Evolutionary conservation across 2,329 filamentous ascomycete species (phyloP).

Genomic region (Diaporthe ampelina): DNA sequence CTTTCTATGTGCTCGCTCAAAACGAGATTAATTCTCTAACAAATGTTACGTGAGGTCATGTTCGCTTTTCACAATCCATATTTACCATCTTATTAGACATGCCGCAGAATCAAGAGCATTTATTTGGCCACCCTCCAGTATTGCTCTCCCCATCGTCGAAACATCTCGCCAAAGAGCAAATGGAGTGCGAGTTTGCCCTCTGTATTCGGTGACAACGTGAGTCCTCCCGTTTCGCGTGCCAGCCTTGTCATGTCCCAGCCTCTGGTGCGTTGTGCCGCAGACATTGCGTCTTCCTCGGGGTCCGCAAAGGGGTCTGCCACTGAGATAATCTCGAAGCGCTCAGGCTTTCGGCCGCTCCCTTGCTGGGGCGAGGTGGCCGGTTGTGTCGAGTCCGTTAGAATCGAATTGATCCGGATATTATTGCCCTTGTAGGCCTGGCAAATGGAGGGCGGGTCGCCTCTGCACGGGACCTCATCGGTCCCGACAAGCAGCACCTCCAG

Average conservation of each 20-base stretch:
- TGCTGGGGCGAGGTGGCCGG: not conserved
- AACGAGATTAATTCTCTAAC: not conserved
- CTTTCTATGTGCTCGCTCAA: not conserved
- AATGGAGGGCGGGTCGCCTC: slow-evolving; percentile 20
- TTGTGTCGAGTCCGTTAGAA: slow-evolving; percentile 27
- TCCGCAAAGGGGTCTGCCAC: slow-evolving; percentile 15
- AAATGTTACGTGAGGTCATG: not conserved
- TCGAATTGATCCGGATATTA: slow-evolving; percentile 34
- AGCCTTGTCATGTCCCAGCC: slow-evolving; percentile 34
- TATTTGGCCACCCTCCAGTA: slow-evolving; percentile 29
- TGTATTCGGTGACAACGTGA: slow-evolving; percentile 32
- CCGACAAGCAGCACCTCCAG: slow-evolving; percentile 36
- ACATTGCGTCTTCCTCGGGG: not conserved
- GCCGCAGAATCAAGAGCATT: not conserved
- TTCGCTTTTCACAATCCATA: not conserved
- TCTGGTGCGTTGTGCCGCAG: not conserved
- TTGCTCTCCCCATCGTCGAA: slow-evolving; percentile 36
- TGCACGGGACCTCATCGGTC: slow-evolving; percentile 32
- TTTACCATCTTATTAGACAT: not conserved
- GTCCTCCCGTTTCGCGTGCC: slow-evolving; percentile 36
- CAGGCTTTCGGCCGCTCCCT: not conserved
- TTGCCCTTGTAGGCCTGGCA: slow-evolving; percentile 17
- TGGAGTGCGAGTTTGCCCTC: slow-evolving; percentile 38
- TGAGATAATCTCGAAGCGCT: slow-evolving; percentile 21
- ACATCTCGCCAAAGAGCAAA: slow-evolving; percentile 37